Conservation (phyloP, 768 basidiomycete species). For the Boletus rex-veris region DNA sequence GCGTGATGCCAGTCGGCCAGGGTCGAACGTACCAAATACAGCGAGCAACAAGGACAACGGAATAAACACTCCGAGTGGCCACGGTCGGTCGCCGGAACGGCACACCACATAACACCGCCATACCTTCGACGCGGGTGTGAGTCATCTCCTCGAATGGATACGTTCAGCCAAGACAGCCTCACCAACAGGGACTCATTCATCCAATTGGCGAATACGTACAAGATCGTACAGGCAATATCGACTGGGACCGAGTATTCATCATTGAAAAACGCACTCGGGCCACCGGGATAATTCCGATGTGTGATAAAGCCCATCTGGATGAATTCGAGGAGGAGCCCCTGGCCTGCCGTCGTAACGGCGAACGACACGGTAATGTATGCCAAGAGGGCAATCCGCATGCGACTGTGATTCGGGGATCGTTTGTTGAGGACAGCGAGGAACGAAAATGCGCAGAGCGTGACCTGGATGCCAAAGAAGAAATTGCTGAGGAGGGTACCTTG, state of each 20-base stretch:
- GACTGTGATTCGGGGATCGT: neutral
- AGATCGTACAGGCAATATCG: neutral
- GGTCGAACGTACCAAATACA: conserved; percentile 38
- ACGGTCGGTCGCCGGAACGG: conserved; percentile 31
- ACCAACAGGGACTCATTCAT: conserved; percentile 8
- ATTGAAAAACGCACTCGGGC: conserved; percentile 22
- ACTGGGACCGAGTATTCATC: conserved; percentile 6
- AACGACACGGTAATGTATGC: conserved; percentile 1
- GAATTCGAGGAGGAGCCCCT: conserved; percentile 13
- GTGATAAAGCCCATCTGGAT: conserved; percentile 27
- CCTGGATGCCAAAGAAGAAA: conserved; percentile 12
- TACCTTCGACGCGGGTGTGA: conserved; percentile 25
- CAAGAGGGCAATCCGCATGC: neutral
- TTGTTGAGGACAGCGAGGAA: neutral
- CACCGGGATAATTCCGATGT: conserved; percentile 27
- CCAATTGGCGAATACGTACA: conserved; percentile 7
- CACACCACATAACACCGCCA: conserved; percentile 50
- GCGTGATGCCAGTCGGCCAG: neutral
- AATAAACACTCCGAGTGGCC: conserved; percentile 33
- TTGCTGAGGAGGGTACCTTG: conserved; percentile 9
- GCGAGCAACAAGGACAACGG: conserved; percentile 37
- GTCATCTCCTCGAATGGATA: neutral
- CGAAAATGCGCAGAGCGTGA: neutral
- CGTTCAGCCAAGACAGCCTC: neutral
- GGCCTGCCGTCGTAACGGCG: conserved; percentile 13